A percentile compares a stretch with the other conserved stretches of the same genome.
phyloP scores from a whole-genome alignment of 495 filamentous ascomycete species.

The Penicillium steckii region DNA sequence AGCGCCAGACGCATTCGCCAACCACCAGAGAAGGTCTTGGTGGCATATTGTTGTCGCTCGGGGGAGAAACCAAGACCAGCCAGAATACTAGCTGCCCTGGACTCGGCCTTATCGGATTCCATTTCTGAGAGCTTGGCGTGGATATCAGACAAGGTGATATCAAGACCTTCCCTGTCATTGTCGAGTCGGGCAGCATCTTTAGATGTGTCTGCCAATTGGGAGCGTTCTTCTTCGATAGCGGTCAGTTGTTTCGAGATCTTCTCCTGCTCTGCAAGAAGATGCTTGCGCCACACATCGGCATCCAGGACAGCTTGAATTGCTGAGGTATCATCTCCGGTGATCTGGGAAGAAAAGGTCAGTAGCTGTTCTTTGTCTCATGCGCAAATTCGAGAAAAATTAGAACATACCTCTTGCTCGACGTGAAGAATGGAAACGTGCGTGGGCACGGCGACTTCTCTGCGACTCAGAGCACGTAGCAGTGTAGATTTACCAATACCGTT shows the following conservation, averaged over 20 bases:
- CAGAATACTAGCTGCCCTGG: constrained; percentile 90
- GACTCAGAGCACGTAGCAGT: constrained; percentile 83
- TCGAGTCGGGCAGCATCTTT: constrained; percentile 81
- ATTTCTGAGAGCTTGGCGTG: constrained; percentile 93
- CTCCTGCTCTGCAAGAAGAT: constrained; percentile 86
- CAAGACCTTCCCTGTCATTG: constrained; percentile 82
- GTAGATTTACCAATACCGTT: constrained; percentile 99
- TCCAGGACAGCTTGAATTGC: constrained; percentile 95
- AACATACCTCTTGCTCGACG: constrained; percentile 90
- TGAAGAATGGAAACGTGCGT: constrained; percentile 98
- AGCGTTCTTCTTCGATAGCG: constrained; percentile 75
- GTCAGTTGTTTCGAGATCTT: constrained; percentile 81
- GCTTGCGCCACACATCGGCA: constrained; percentile 98
- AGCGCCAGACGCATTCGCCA: constrained; percentile 98
- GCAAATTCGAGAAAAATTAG: not conserved
- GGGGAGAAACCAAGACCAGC: constrained; percentile 95
- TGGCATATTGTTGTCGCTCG: constrained; percentile 89
- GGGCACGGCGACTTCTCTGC: constrained; percentile 90
- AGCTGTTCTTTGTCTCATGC: not conserved
- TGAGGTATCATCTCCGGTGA: constrained; percentile 92
- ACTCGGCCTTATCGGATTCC: constrained; percentile 98
- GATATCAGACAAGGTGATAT: constrained; percentile 85
- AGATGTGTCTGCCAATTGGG: constrained; percentile 80
- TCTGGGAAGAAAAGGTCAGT: constrained; percentile 47
- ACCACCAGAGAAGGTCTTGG: constrained; percentile 98